phyloP scores from a whole-genome alignment of 108 stramenopile genomes.

The Hondaea fermentalgiana region DNA sequence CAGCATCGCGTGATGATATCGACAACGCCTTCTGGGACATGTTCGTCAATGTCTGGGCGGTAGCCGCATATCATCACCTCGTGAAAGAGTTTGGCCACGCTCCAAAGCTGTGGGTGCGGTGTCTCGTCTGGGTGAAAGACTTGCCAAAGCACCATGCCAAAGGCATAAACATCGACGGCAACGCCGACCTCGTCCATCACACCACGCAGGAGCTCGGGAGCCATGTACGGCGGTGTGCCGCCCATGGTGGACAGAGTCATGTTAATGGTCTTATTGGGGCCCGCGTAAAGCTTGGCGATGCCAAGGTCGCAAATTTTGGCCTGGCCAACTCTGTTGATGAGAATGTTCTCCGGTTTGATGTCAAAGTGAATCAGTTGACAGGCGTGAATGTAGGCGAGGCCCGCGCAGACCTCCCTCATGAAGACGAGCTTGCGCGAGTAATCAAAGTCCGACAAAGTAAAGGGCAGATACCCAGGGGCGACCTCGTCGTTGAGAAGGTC shows the following conservation, averaged over 20 bases:
- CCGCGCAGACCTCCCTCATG: constrained; percentile 84
- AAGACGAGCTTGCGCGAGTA: constrained; percentile 20
- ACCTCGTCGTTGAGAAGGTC: constrained; percentile 75
- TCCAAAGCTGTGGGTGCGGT: background rate
- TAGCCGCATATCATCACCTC: background rate
- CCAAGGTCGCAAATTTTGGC: constrained; percentile 45
- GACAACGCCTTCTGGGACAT: background rate
- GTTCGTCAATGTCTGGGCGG: background rate
- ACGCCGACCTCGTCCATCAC: constrained; percentile 26
- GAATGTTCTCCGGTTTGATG: constrained; percentile 93
- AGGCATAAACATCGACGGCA: constrained; percentile 58
- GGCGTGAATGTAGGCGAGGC: constrained; percentile 85
- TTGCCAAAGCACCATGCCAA: constrained; percentile 52
- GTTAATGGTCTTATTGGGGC: background rate
- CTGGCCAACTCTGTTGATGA: constrained; percentile 53
- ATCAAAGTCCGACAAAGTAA: background rate
- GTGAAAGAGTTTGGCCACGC: background rate
- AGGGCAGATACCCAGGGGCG: constrained; percentile 39
- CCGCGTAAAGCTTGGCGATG: background rate
- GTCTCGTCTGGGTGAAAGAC: background rate
- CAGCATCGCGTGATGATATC: background rate
- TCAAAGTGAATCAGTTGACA: constrained; percentile 93
- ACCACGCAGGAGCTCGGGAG: constrained; percentile 31
- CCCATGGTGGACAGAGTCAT: constrained; percentile 5
- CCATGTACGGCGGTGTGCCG: constrained; percentile 48